Evolutionary conservation across 2,329 filamentous ascomycete species (phyloP), one percentile per base, ranked within the genome.

Genomic region (Podosphaera xanthii): DNA sequence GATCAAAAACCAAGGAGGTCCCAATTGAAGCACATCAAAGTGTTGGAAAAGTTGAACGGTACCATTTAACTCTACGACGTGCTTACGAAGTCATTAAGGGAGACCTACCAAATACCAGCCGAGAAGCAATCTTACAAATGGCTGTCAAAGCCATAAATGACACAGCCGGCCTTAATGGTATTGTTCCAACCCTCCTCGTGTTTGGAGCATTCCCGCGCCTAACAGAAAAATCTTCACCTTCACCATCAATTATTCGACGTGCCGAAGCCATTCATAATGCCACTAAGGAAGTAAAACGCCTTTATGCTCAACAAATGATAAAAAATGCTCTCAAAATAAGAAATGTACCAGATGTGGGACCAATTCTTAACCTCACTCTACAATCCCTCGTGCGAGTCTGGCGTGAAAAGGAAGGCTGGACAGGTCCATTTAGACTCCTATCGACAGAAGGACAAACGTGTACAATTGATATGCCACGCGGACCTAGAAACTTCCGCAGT

Each of bases 141-240:
- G 58, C 57, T 2, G 38, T 63, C 10, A 63, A 38, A 34, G 52
- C 14, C n/a, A 38, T 55, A 22, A 55, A 55, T 55, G 52, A 55
- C 35, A 35, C 33, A 62, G 54, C 61, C 5, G 58, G 61, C 34
- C 58, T 42, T 14, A 38, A 62, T 52, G 36, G 58, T 35, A 36
- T 63, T 42, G 35, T 62, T 35, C 55, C 48, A 22, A 62, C 58
- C 7, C 59, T 63, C 5, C 49, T 63, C 50, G 38, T 62, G 3
- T 62, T 57, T 40, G 33, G 58, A 10, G 54, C 58, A 33, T 60
- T 59, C 44, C 59, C 49, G 9, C 34, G 46, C 30, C 52, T 62
- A 44, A 59, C 57, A 33, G 30, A 59, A 35, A 36, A 53, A 30
- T n/a, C 46, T 48, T 30, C 53, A 42, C 58, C 60, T 10, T 59